These are phyloP conservation scores for Coemansia erecta DNA, from an alignment of 192 early-diverging fungal genomes.

Conservation along the genomic window DNA sequence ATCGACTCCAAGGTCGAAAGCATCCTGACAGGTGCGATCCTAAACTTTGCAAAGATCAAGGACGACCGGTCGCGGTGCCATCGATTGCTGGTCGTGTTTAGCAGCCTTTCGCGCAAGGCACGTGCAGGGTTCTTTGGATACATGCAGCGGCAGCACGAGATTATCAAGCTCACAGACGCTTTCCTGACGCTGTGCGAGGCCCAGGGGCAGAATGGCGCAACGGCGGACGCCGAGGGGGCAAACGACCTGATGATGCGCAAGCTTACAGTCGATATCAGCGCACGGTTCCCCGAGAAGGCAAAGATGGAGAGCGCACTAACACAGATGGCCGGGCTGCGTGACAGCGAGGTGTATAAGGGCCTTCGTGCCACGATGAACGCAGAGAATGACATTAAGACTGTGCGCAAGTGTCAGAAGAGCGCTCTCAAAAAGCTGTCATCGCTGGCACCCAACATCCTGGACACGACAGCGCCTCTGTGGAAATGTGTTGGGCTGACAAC, in stretches of 20 bases:
- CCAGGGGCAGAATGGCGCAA: conserved; percentile 55
- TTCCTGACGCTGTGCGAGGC: conserved; percentile 66
- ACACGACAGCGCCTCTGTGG: conserved; percentile 72
- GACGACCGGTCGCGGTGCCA: conserved; percentile 47
- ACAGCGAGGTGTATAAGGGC: conserved; percentile 63
- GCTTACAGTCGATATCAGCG: conserved; percentile 57
- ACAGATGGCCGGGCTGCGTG: conserved; percentile 70
- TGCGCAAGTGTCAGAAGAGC: conserved; percentile 73
- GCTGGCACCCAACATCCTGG: conserved; percentile 58
- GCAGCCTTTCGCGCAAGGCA: conserved; percentile 64
- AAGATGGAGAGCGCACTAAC: conserved; percentile 61
- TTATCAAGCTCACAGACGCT: conserved; percentile 57
- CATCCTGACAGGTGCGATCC: conserved; percentile 41
- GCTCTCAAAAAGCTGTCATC: conserved; percentile 64
- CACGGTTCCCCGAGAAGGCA: conserved; percentile 63
- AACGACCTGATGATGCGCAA: conserved; percentile 54
- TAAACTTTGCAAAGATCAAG: conserved; percentile 43
- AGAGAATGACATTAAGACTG: conserved; percentile 63
- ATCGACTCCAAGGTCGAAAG: conserved; percentile 57
- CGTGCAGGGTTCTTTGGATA: conserved; percentile 73
- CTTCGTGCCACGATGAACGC: conserved; percentile 74
- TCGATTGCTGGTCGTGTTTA: conserved; percentile 69
- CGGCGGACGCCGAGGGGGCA: conserved; percentile 42
- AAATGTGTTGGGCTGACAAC: conserved; percentile 73
- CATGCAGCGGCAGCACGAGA: conserved; percentile 68